Percentiles rank a stretch among this genome's conserved stretches.
Conservation (phyloP, 1,284 basidiomycete genomes). For the Sporisorium iseilematis-ciliati region DNA sequence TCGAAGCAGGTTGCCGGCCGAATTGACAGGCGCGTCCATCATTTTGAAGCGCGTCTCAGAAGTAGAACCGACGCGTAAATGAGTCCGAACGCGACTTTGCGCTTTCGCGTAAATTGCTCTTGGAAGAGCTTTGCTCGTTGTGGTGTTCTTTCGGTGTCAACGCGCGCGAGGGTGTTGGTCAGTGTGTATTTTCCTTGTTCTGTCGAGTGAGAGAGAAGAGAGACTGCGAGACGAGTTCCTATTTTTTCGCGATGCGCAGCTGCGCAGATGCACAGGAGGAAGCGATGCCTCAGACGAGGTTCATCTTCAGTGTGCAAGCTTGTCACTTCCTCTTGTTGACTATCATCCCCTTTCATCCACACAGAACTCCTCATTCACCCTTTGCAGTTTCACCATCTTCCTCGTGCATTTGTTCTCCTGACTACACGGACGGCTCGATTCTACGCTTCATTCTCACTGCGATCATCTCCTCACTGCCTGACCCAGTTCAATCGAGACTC, state of each 20-base stretch:
- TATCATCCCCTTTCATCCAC: constrained; percentile 2
- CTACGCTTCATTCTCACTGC: not conserved
- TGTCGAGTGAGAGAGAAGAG: not conserved
- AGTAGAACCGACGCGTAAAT: constrained; percentile 30
- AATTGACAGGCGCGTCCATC: not conserved
- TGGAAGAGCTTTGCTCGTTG: not conserved
- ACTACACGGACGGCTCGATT: not conserved
- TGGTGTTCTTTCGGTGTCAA: not conserved
- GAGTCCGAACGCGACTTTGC: constrained; percentile 18
- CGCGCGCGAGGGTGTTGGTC: constrained; percentile 21
- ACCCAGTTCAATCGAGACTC: not conserved
- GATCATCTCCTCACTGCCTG: not conserved
- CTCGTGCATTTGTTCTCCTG: not conserved
- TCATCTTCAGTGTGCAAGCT: not conserved
- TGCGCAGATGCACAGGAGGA: not conserved
- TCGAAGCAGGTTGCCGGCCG: not conserved
- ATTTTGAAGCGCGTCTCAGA: not conserved
- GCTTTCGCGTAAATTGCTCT: constrained; percentile 34
- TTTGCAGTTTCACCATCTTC: not conserved
- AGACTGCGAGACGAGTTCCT: not conserved
- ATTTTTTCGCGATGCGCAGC: not conserved
- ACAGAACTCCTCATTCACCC: not conserved
- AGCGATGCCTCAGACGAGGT: too few relatives aligned
- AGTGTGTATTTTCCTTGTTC: constrained; percentile 27
- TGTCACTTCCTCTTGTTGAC: constrained; percentile 1